Evolutionary conservation across 257 asterid species (phyloP).

Genomic region (Apocynum venetum): DNA sequence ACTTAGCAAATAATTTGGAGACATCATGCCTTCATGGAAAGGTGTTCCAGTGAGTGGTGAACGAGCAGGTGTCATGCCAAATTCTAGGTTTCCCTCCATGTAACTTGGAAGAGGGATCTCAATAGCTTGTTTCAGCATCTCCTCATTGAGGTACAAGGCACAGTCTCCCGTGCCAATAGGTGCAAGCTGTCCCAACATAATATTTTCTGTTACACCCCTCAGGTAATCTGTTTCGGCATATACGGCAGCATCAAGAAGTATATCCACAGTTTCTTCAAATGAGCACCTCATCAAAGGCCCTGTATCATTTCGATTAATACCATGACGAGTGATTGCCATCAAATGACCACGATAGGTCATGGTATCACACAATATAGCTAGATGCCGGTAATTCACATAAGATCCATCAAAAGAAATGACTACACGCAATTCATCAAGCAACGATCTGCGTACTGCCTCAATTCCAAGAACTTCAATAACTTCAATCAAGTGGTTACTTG

Average conservation of each 20-base stretch:
- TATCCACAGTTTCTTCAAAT: slow-evolving; percentile 95
- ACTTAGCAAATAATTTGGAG: slow-evolving; percentile 72
- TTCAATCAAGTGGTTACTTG: slow-evolving; percentile 95
- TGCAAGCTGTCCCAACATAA: slow-evolving; percentile 98
- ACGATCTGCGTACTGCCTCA: slow-evolving; percentile 90
- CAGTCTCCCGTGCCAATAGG: slow-evolving; percentile 99
- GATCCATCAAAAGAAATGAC: slow-evolving; percentile 99
- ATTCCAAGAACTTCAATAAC: slow-evolving; percentile 97
- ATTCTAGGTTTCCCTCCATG: slow-evolving; percentile 87
- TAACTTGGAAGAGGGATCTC: slow-evolving; percentile 92
- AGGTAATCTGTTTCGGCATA: slow-evolving; percentile 82
- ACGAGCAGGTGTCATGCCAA: slow-evolving; percentile 93
- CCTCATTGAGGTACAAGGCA: slow-evolving; percentile 71
- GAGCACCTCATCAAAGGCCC: slow-evolving; percentile 99
- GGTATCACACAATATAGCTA: slow-evolving; percentile 95
- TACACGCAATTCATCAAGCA: slow-evolving; percentile 93
- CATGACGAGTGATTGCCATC: slow-evolving; percentile 99
- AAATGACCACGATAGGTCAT: slow-evolving; percentile 99
- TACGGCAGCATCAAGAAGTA: slow-evolving; percentile 97
- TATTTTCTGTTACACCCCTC: slow-evolving; percentile 95
- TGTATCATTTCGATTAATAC: slow-evolving; percentile 90
- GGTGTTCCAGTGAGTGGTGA: slow-evolving; percentile 89
- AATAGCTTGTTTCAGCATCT: slow-evolving; percentile 89
- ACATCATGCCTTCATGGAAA: slow-evolving; percentile 91
- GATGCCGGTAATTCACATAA: slow-evolving; percentile 87